Conservation (phyloP, 176 grass and related monocot genomes). For the Raddia guianensis region DNA sequence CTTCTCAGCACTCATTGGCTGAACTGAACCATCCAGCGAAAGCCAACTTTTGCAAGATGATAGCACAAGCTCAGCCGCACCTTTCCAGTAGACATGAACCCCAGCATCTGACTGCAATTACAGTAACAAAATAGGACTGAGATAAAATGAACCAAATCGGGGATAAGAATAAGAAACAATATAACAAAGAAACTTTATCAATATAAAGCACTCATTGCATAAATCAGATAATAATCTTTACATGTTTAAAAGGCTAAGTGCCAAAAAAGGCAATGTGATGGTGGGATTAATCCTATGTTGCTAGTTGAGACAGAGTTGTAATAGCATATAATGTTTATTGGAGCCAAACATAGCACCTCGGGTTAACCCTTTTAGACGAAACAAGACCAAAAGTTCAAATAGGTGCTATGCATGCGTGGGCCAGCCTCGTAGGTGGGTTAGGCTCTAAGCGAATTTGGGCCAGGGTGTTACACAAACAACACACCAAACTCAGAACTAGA, state of each 20-base stretch:
- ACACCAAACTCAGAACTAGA: neutral
- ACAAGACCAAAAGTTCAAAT: too few relatives aligned
- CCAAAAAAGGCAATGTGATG: neutral
- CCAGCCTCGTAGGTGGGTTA: too few relatives aligned
- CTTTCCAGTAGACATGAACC: slow-evolving; percentile 95
- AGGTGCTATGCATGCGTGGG: too few relatives aligned
- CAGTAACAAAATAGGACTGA: slow-evolving; percentile 42
- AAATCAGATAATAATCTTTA: slow-evolving; percentile 13
- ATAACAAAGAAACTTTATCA: slow-evolving; percentile 11
- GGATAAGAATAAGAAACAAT: slow-evolving; percentile 18
- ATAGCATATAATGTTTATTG: too few relatives aligned
- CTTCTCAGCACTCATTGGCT: slow-evolving; percentile 66
- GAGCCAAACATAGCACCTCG: too few relatives aligned
- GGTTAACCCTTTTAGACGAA: too few relatives aligned
- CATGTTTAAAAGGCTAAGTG: slow-evolving; percentile 23
- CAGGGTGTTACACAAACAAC: neutral
- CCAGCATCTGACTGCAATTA: slow-evolving; percentile 56
- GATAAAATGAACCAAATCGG: slow-evolving; percentile 34
- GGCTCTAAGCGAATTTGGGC: too few relatives aligned
- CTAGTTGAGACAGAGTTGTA: too few relatives aligned
- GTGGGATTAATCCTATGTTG: too few relatives aligned
- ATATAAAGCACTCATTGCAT: neutral
- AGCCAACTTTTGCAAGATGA: slow-evolving; percentile 85
- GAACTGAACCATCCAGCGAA: slow-evolving; percentile 64
- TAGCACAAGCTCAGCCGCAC: slow-evolving; percentile 89